Evolutionary conservation across 208 protist species (phyloP).

Genomic region (Wallacemonas collosoma): DNA sequence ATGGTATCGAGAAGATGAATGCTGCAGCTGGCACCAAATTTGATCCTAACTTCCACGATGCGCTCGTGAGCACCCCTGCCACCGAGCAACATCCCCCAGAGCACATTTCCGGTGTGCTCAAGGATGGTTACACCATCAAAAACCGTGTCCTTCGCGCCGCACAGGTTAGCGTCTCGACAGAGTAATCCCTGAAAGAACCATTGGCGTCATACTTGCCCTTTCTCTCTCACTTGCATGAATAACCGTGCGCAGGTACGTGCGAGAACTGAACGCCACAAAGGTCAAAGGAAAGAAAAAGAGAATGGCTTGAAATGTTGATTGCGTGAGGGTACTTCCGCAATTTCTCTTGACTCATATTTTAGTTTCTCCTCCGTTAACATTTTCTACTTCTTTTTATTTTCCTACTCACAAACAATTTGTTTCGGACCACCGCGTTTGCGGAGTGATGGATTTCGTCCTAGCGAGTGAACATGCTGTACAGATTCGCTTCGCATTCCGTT

Average conservation of each 20-base stretch:
- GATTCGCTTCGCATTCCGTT: neutral
- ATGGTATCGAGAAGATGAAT: constrained; percentile 89
- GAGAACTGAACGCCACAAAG: neutral
- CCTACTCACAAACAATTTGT: constrained; percentile 28
- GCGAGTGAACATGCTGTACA: neutral
- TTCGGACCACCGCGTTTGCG: constrained; percentile 1
- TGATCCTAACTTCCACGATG: constrained; percentile 92
- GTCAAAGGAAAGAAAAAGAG: neutral
- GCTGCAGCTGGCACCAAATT: constrained; percentile 71
- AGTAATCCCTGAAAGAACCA: constrained; percentile 3
- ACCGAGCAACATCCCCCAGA: constrained; percentile 51
- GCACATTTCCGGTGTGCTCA: constrained; percentile 82
- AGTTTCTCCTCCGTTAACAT: constrained; percentile 3
- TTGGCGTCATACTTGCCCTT: neutral
- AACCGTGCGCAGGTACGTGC: neutral
- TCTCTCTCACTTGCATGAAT: neutral
- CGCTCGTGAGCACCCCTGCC: constrained; percentile 76
- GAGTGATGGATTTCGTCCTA: neutral
- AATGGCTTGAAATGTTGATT: neutral
- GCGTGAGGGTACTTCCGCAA: neutral
- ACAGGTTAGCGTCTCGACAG: constrained; percentile 86
- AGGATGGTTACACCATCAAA: constrained; percentile 90
- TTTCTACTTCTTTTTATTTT: constrained; percentile 22
- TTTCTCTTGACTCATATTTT: constrained; percentile 3
- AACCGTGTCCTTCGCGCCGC: constrained; percentile 86